phyloP scores from a whole-genome alignment of 2,329 filamentous ascomycete genomes.

The Fusarium sp. region DNA sequence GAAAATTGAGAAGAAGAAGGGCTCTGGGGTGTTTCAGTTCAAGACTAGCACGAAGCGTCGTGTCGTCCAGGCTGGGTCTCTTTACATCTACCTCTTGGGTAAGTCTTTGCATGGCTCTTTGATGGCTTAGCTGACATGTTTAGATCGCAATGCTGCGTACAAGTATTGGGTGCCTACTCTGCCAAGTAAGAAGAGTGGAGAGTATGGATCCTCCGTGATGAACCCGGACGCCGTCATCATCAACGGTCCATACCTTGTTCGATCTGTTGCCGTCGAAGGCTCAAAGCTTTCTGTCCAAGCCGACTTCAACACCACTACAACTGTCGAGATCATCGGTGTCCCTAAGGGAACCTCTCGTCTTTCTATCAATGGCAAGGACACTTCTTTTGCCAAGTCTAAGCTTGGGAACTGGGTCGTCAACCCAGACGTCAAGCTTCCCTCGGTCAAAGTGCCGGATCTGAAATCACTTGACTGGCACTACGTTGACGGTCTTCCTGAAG shows the following conservation, averaged over 20 bases:
- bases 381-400: constrained; percentile 48
- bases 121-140: background rate
- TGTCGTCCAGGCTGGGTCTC: constrained; percentile 47
- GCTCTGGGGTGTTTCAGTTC: constrained; percentile 46
- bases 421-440: constrained; percentile 63
- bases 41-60: constrained; percentile 41
- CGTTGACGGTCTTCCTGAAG: constrained; percentile 76
- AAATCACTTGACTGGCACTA: constrained; percentile 71
- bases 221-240: constrained; percentile 55
- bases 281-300: constrained; percentile 70
- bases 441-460: constrained; percentile 63
- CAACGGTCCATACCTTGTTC: constrained; percentile 71
- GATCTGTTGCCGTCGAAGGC: constrained; percentile 65
- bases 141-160: constrained; percentile 71
- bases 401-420: constrained; percentile 59
- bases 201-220: constrained; percentile 49
- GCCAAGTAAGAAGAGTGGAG: constrained; percentile 43
- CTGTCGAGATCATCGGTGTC: constrained; percentile 74
- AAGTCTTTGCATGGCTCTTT: background rate
- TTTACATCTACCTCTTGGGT: constrained; percentile 55
- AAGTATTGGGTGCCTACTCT: constrained; percentile 73
- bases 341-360: constrained; percentile 58
- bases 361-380: constrained; percentile 51
- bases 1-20: constrained; percentile 27
- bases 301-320: constrained; percentile 75